Conservation (phyloP, 768 basidiomycete species). For the Boletus reticuloceps region DNA sequence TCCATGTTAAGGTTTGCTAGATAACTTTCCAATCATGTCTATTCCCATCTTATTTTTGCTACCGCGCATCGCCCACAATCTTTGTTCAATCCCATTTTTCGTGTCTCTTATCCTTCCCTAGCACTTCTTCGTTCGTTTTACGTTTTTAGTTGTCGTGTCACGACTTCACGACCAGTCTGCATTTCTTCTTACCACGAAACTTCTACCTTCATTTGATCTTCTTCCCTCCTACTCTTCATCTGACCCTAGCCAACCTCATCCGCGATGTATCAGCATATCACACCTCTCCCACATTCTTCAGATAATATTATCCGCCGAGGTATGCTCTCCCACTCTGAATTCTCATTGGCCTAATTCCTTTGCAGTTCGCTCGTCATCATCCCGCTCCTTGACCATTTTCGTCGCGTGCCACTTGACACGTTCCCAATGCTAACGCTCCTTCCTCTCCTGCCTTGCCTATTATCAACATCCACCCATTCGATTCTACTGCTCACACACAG, state of each 20-base stretch:
- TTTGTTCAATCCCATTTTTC: background rate
- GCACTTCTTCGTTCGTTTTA: conserved; percentile 9
- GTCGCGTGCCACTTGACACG: background rate
- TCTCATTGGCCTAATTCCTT: background rate
- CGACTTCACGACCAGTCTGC: background rate
- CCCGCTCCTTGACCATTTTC: conserved; percentile 5
- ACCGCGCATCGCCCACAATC: background rate
- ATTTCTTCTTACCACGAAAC: conserved; percentile 1
- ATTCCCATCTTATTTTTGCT: background rate
- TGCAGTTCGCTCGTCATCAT: conserved; percentile 1
- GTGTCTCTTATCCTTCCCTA: background rate
- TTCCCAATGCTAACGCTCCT: background rate
- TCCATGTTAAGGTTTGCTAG: too few relatives aligned
- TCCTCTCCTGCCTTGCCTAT: background rate
- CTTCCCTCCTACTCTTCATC: background rate
- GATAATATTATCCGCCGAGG: conserved; percentile 13
- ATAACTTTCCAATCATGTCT: background rate
- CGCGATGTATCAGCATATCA: background rate
- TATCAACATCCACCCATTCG: background rate
- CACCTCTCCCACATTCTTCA: conserved; percentile 5
- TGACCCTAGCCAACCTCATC: background rate
- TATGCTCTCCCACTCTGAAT: background rate
- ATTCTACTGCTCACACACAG: background rate
- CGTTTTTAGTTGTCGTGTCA: background rate
- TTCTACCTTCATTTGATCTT: background rate